Conservation (phyloP, 73 alveolate genomes). For the Blepharisma japonicum region DNA sequence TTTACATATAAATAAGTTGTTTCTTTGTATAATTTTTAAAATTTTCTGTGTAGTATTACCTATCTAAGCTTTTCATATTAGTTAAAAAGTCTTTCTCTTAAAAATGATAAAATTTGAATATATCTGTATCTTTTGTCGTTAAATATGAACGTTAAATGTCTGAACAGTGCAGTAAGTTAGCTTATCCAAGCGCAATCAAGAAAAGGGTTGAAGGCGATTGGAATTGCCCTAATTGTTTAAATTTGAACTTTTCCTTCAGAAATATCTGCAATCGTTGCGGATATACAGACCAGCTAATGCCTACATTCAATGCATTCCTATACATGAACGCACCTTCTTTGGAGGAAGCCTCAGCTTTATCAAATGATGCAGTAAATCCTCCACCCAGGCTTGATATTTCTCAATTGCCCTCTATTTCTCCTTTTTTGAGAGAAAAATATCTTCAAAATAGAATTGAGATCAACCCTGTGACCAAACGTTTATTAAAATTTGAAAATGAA, state of each 20-base stretch:
- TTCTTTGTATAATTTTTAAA: no score
- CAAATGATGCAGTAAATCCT: not conserved
- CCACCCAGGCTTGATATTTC: not conserved
- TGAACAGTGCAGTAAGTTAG: not conserved
- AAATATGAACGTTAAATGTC: not conserved
- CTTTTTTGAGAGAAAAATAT: not conserved
- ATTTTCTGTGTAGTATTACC: no score
- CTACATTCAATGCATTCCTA: not conserved
- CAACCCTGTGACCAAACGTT: not conserved
- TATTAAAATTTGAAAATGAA: not conserved
- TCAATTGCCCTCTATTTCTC: conserved; percentile 6
- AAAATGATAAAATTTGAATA: no score
- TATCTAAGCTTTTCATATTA: no score
- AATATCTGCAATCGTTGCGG: conserved; percentile 82
- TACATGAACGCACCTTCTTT: conserved; percentile 9
- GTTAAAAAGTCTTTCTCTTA: no score
- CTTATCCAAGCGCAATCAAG: conserved; percentile 25
- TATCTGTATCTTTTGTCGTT: not conserved
- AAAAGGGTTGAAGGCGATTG: conserved; percentile 76
- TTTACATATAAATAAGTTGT: no score
- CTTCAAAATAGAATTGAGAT: not conserved
- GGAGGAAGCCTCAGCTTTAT: not conserved
- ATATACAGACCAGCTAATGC: not conserved
- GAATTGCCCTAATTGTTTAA: conserved; percentile 70
- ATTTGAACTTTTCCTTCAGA: conserved; percentile 81